phyloP scores from a whole-genome alignment of 2,329 filamentous ascomycete species.

The Pseudocercospora fijiensis region DNA sequence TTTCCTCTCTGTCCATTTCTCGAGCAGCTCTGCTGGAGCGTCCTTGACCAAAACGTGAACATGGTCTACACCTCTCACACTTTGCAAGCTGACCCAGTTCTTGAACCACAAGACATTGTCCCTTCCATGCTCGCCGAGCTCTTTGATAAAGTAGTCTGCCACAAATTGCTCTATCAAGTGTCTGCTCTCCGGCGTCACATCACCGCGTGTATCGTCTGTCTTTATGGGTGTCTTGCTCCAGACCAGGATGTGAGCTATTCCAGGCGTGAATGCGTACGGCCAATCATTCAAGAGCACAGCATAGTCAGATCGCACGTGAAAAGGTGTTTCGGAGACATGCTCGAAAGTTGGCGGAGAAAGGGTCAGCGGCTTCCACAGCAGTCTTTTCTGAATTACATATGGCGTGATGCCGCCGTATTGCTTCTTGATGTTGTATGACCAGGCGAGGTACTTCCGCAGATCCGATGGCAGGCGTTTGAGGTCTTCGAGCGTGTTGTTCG shows the following conservation, averaged over 20 bases:
- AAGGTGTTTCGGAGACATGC: conserved; percentile 51
- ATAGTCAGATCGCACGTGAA: conserved; percentile 56
- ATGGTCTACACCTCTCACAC: conserved; percentile 59
- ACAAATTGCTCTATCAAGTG: conserved; percentile 53
- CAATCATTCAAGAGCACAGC: conserved; percentile 62
- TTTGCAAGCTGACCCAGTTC: conserved; percentile 62
- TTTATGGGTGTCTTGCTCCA: conserved; percentile 56
- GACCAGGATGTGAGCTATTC: conserved; percentile 58
- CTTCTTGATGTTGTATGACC: conserved; percentile 56
- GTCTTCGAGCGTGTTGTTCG: conserved; percentile 54
- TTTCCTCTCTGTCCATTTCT: conserved; percentile 33
- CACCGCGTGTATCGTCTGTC: conserved; percentile 47
- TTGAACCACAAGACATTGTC: conserved; percentile 63
- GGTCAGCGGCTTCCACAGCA: conserved; percentile 51
- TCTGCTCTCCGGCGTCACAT: conserved; percentile 53
- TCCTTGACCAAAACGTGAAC: conserved; percentile 55
- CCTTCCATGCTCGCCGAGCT: conserved; percentile 36
- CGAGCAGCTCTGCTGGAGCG: conserved; percentile 42
- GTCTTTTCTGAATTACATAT: conserved; percentile 56
- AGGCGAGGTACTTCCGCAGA: conserved; percentile 59
- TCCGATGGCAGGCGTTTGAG: conserved; percentile 61
- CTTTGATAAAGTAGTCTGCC: conserved; percentile 49
- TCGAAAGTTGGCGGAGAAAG: conserved; percentile 39
- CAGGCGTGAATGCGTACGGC: conserved; percentile 59
- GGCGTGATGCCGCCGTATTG: conserved; percentile 57